Conservation (phyloP, 2,329 filamentous ascomycete species). For the Fulvia fulva region DNA sequence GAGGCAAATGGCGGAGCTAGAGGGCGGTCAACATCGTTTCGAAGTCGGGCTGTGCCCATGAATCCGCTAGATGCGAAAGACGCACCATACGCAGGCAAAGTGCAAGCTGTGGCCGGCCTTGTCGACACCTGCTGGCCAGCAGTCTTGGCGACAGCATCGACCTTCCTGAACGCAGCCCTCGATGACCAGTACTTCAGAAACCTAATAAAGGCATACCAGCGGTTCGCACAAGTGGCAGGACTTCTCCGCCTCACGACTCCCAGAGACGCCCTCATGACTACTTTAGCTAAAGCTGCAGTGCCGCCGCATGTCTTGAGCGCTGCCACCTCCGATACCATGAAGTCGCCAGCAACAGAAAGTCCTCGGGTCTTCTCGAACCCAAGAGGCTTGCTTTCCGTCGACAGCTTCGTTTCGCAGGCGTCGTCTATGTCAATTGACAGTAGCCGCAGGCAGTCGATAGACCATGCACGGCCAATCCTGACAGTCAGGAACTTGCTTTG, state of each 20-base stretch:
- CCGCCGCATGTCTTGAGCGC: constrained; percentile 64
- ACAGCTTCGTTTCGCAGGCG: constrained; percentile 60
- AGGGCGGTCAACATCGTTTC: constrained; percentile 61
- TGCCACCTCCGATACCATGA: constrained; percentile 29
- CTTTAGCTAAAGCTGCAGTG: constrained; percentile 86
- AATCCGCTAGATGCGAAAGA: constrained; percentile 77
- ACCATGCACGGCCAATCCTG: constrained; percentile 52
- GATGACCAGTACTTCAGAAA: constrained; percentile 93
- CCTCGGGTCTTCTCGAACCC: constrained; percentile 65
- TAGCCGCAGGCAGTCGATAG: constrained; percentile 57
- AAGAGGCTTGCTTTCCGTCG: constrained; percentile 68
- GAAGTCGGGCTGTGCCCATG: constrained; percentile 71
- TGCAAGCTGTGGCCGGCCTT: constrained; percentile 74
- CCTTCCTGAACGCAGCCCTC: constrained; percentile 85
- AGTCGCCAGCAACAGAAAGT: constrained; percentile 45
- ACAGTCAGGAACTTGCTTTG: constrained; percentile 90
- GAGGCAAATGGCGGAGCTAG: constrained; percentile 25
- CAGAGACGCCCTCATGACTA: constrained; percentile 90
- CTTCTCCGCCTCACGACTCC: constrained; percentile 79
- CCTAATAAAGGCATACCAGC: constrained; percentile 87
- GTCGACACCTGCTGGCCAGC: constrained; percentile 95
- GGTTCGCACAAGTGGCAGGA: constrained; percentile 91
- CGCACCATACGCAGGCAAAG: constrained; percentile 65
- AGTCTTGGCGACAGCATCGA: constrained; percentile 88
- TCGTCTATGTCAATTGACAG: constrained; percentile 51